Conservation (phyloP, 83 land plant species). For the Larix sibirica region DNA sequence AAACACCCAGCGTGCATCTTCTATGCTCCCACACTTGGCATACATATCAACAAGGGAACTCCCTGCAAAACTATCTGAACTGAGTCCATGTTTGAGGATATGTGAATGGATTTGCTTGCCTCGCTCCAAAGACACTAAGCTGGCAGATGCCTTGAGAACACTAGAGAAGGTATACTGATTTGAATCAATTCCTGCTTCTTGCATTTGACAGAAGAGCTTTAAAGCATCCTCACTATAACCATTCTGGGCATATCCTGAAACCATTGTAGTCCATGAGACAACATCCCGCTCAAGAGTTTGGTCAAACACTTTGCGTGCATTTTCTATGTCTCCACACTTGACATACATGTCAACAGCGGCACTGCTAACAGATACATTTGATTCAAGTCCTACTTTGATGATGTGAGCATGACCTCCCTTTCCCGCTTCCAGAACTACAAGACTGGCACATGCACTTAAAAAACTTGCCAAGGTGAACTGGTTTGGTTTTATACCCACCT, state of each 20-base stretch:
- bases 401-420: background rate
- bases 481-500: background rate
- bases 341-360: background rate
- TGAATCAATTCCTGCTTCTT: slow-evolving; percentile 11
- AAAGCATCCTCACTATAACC: slow-evolving; percentile 18
- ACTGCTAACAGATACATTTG: background rate
- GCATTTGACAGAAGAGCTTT: slow-evolving; percentile 13
- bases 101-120: background rate
- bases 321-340: background rate
- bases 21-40: background rate
- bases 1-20: background rate
- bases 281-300: slow-evolving; percentile 5
- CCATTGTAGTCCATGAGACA: slow-evolving; percentile 22
- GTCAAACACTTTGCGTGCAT: slow-evolving; percentile 21
- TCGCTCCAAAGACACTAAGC: background rate
- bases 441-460: background rate
- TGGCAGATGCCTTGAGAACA: slow-evolving; percentile 22
- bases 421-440: background rate
- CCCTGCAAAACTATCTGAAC: background rate
- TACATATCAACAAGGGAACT: background rate
- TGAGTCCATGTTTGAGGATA: background rate
- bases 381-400: background rate
- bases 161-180: slow-evolving; percentile 17
- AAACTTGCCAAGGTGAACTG: background rate
- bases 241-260: slow-evolving; percentile 24